Evolutionary conservation across 805 yeast genomes (phyloP), one percentile per base, ranked within the genome.

Genomic region (Saturnispora silvae): DNA sequence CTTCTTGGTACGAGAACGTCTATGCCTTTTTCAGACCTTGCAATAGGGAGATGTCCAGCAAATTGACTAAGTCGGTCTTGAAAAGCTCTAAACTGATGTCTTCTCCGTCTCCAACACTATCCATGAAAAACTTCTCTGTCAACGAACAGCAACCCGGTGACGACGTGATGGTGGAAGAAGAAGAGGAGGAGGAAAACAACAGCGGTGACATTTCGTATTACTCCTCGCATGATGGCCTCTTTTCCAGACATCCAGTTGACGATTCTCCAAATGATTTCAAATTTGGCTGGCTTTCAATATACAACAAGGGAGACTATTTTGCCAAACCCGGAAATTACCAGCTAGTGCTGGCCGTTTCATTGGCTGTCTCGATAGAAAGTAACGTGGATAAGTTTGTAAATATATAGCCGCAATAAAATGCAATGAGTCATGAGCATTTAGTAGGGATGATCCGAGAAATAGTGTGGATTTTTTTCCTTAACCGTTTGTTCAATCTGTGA

Each of bases 211-310:
- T 26, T 9, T 40, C 44, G 18, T 69, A 60, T 47, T 65, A 55
- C 40, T 51, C 51, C 13, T 65, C 75, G 1, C 72, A 74, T n/a
- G 82, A 76, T 53, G 82, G 82, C 2, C 56, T 75, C 4, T 54
- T 60, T 24, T 60, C 56, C 34, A 58, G 60, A 42, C 62, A 63
- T 37, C 76, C 81, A 0, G 59, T 59, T 11, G 83, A 77, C 51
- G 83, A 77, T 51, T 60, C 69, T 4, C 81, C 82, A 0, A 72
- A 70, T 50, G 74, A 70, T 33, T 65, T 60, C 38, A 77, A 75
- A 47, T 45, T 75, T 24, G 83, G 83, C 0, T 77, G 83, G 83
- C 53, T 77, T 3, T 75, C 82, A 0, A 57, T 77, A 2, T 75
- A 68, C 45, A 79, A 76, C 18, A 70, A 70, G 31, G 53, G 34